Percentiles rank a stretch among this genome's conserved stretches.
Conservation (phyloP, 2,329 filamentous ascomycete genomes). For the Scytalidium lignicola region DNA sequence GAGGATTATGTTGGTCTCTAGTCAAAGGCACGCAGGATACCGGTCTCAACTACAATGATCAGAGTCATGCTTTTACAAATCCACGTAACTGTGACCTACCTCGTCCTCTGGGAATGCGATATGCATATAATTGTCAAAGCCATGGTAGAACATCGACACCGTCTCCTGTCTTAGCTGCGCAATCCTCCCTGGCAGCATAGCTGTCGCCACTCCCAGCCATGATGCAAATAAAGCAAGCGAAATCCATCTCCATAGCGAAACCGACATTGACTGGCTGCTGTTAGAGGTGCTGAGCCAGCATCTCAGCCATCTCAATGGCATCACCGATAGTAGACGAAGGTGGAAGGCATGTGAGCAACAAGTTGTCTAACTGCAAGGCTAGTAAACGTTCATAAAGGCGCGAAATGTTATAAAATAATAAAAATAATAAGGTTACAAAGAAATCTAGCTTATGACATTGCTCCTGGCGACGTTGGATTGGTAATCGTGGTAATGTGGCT, state of each 20-base stretch:
- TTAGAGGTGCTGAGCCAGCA: slow-evolving; percentile 17
- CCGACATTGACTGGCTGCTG: slow-evolving; percentile 13
- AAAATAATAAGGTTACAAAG: not conserved
- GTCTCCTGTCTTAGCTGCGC: slow-evolving; percentile 54
- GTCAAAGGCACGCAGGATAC: slow-evolving; percentile 79
- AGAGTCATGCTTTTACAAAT: slow-evolving; percentile 4
- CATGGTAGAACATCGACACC: slow-evolving; percentile 90
- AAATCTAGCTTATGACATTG: not conserved
- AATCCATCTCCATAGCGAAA: slow-evolving; percentile 19
- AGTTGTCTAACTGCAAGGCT: not conserved
- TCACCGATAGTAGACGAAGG: slow-evolving; percentile 23
- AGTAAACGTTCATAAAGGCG: not conserved
- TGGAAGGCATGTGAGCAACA: slow-evolving; percentile 28
- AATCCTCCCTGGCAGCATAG: slow-evolving; percentile 52
- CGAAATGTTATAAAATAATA: not conserved
- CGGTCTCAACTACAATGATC: slow-evolving; percentile 61
- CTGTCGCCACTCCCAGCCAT: slow-evolving; percentile 21
- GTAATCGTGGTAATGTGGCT: not conserved
- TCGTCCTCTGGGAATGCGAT: slow-evolving; percentile 96
- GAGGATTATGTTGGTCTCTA: slow-evolving; percentile 73
- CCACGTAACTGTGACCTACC: slow-evolving; percentile 36
- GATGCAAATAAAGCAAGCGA: slow-evolving; percentile 15
- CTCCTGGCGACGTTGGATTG: not conserved
- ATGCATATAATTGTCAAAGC: slow-evolving; percentile 90
- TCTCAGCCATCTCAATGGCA: slow-evolving; percentile 29